phyloP scores from a whole-genome alignment of 768 basidiomycete species.

The Mycena sanguinolenta region DNA sequence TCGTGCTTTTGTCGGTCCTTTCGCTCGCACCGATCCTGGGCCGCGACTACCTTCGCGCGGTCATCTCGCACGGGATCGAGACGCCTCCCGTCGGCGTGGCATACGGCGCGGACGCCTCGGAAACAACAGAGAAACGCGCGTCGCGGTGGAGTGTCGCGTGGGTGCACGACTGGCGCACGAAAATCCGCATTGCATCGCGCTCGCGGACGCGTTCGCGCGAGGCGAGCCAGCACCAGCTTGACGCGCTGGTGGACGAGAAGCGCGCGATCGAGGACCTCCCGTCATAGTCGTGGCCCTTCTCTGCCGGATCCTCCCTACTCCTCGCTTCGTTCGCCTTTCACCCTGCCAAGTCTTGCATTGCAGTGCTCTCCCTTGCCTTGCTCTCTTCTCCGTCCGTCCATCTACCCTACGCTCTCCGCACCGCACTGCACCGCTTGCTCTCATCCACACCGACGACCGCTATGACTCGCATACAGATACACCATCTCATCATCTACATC shows the following conservation, averaged over 20 bases:
- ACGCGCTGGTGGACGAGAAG: constrained; percentile 71
- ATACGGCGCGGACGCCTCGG: constrained; percentile 38
- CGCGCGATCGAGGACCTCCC: constrained; percentile 53
- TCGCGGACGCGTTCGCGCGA: constrained; percentile 56
- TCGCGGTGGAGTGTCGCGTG: constrained; percentile 63
- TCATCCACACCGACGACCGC: constrained; percentile 17
- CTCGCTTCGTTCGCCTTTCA: too few relatives aligned
- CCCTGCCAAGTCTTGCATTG: too few relatives aligned
- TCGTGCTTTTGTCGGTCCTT: constrained; percentile 84
- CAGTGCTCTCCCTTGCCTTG: constrained; percentile 6
- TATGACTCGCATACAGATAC: neutral
- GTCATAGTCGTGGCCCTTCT: constrained; percentile 1
- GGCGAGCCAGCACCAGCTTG: constrained; percentile 60
- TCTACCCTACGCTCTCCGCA: neutral
- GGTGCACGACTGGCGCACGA: constrained; percentile 79
- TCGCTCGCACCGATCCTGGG: constrained; percentile 91
- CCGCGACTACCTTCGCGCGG: constrained; percentile 71
- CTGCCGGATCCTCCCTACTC: too few relatives aligned
- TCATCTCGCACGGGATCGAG: constrained; percentile 56
- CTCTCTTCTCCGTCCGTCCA: neutral
- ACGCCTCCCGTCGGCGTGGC: constrained; percentile 33
- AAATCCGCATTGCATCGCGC: constrained; percentile 67
- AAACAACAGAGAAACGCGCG: constrained; percentile 45
- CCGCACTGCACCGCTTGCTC: neutral
- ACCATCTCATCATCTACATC: too few relatives aligned